phyloP scores from a whole-genome alignment of 345 rosid species.

The Firmiana major region DNA sequence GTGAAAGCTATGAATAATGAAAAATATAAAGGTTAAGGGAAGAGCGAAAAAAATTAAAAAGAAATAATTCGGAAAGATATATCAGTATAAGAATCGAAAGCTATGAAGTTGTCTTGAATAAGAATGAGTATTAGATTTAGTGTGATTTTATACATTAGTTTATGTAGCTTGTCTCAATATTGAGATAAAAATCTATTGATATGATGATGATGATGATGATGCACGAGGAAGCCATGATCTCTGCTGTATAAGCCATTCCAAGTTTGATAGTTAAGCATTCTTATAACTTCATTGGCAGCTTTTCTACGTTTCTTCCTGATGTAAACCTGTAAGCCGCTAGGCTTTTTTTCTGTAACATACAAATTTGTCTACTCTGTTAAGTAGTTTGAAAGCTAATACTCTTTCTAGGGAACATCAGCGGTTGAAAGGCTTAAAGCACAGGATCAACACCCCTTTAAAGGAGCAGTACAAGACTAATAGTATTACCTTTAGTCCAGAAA shows the following conservation, averaged over 20 bases:
- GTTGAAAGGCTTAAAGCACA: constrained; percentile 6
- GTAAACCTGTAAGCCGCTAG: constrained; percentile 2
- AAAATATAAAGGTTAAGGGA: too few relatives aligned
- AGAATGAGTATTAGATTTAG: too few relatives aligned
- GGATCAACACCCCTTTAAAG: not conserved
- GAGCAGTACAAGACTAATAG: not conserved
- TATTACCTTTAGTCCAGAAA: not conserved
- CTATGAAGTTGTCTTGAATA: too few relatives aligned
- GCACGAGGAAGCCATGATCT: not conserved
- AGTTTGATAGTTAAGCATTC: not conserved
- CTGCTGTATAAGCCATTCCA: not conserved
- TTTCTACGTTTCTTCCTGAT: constrained; percentile 17
- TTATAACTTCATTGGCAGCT: constrained; percentile 15
- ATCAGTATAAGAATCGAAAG: too few relatives aligned
- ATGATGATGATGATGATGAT: too few relatives aligned
- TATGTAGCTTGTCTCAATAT: too few relatives aligned
- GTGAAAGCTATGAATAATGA: too few relatives aligned
- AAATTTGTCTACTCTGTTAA: not conserved
- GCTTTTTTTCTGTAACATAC: not conserved
- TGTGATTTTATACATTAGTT: too few relatives aligned
- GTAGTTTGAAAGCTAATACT: constrained; percentile 12
- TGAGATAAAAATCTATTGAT: too few relatives aligned
- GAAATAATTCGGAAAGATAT: too few relatives aligned
- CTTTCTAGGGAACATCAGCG: constrained; percentile 5
- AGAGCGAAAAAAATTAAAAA: too few relatives aligned